phyloP scores from a whole-genome alignment of 768 basidiomycete genomes.

The Hypholoma fasciculare region DNA sequence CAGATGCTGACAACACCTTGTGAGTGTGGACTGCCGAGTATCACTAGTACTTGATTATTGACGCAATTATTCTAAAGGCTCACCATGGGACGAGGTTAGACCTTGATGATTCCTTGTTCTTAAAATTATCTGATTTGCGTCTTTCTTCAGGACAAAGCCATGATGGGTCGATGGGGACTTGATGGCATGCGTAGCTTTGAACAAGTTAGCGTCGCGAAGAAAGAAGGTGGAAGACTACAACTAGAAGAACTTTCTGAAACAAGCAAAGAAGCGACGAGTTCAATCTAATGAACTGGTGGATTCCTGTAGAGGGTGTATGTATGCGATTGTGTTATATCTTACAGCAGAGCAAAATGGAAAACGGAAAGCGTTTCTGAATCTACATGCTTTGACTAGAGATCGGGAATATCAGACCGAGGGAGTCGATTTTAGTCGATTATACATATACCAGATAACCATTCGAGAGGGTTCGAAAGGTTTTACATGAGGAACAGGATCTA shows the following conservation, averaged over 20 bases:
- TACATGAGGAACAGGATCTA: not conserved
- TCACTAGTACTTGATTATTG: not conserved
- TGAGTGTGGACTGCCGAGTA: constrained; percentile 35
- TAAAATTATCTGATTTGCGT: constrained; percentile 8
- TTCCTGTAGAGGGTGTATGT: not conserved
- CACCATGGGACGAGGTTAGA: constrained; percentile 89
- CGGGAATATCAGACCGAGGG: too few relatives aligned
- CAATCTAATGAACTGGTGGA: not conserved
- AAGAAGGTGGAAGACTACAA: constrained; percentile 18
- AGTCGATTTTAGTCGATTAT: too few relatives aligned
- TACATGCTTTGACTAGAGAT: too few relatives aligned
- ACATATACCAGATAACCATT: not conserved
- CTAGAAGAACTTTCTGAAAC: constrained; percentile 3
- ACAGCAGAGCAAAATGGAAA: too few relatives aligned
- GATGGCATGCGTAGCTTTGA: constrained; percentile 91
- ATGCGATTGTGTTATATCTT: too few relatives aligned
- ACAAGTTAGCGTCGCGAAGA: constrained; percentile 50
- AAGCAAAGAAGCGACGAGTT: not conserved
- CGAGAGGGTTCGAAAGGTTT: not conserved
- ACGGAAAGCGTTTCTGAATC: too few relatives aligned
- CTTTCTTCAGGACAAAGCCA: constrained; percentile 72
- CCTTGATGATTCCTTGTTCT: not conserved
- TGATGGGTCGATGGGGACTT: constrained; percentile 93
- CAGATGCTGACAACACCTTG: constrained; percentile 97
- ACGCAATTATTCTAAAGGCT: constrained; percentile 45